Evolutionary conservation across 768 basidiomycete species (phyloP).

Genomic region (Suillus weaverae): DNA sequence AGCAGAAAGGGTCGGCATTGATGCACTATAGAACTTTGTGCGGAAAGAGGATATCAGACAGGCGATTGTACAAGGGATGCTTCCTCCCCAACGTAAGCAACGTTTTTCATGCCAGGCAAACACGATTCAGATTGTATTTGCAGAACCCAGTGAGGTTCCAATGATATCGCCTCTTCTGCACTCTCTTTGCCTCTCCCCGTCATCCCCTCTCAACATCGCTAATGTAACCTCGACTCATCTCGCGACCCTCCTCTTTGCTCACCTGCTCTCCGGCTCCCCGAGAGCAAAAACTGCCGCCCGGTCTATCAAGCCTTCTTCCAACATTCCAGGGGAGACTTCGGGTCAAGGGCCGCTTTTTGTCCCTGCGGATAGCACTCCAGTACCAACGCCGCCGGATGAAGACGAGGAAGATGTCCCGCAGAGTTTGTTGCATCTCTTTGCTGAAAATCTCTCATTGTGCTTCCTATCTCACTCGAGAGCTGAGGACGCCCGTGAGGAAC

Average conservation of each 20-base stretch:
- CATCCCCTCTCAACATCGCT: constrained; percentile 55
- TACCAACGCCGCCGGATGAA: constrained; percentile 32
- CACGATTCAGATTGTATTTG: neutral
- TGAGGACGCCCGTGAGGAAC: constrained; percentile 63
- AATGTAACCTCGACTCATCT: constrained; percentile 68
- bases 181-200: constrained; percentile 64
- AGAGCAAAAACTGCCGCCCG: constrained; percentile 65
- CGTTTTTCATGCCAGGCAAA: neutral
- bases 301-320: constrained; percentile 54
- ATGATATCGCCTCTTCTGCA: constrained; percentile 68
- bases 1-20: neutral
- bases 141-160: constrained; percentile 36
- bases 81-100: constrained; percentile 53
- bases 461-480: constrained; percentile 65
- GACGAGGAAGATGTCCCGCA: constrained; percentile 68
- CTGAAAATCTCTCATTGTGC: constrained; percentile 87
- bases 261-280: constrained; percentile 69
- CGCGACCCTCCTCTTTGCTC: constrained; percentile 75
- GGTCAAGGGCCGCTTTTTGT: constrained; percentile 61
- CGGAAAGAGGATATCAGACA: constrained; percentile 69
- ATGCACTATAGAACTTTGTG: constrained; percentile 62
- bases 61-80: constrained; percentile 72
- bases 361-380: constrained; percentile 63
- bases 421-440: constrained; percentile 78
- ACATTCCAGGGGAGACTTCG: constrained; percentile 30